A percentile compares a stretch with the other conserved stretches of the same genome.
phyloP scores from a whole-genome alignment of 2,329 filamentous ascomycete species.

The Ophiocordyceps robertsii region DNA sequence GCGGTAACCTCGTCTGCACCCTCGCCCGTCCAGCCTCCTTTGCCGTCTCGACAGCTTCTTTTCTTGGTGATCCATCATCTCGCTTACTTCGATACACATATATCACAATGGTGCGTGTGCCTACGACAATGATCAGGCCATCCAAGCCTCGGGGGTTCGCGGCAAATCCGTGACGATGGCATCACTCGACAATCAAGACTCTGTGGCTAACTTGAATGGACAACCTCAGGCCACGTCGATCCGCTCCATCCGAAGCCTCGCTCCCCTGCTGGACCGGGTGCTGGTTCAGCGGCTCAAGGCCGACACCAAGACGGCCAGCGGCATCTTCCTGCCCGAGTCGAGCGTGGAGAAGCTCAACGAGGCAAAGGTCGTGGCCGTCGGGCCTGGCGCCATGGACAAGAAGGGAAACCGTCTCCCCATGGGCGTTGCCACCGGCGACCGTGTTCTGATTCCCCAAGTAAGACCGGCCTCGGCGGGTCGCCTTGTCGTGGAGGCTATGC shows the following conservation, averaged over 20 bases:
- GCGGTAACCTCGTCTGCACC: not conserved
- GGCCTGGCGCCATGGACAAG: slow-evolving; percentile 76
- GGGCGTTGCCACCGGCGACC: slow-evolving; percentile 73
- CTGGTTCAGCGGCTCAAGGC: slow-evolving; percentile 97
- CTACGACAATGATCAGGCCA: too few relatives aligned
- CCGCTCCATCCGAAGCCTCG: slow-evolving; percentile 90
- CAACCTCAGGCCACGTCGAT: slow-evolving; percentile 51
- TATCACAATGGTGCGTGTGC: too few relatives aligned
- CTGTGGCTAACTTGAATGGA: not conserved
- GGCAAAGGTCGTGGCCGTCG: slow-evolving; percentile 89
- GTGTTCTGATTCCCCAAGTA: slow-evolving; percentile 92
- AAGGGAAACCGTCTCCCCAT: slow-evolving; percentile 79
- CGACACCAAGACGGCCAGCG: slow-evolving; percentile 88
- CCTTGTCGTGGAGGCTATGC: not conserved
- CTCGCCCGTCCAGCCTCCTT: not conserved
- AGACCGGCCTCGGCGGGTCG: slow-evolving; percentile 13
- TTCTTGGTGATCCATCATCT: not conserved
- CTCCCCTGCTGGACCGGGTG: slow-evolving; percentile 92
- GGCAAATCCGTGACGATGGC: too few relatives aligned
- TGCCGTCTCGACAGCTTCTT: not conserved
- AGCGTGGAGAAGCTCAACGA: slow-evolving; percentile 98
- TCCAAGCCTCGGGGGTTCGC: too few relatives aligned
- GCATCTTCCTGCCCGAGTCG: slow-evolving; percentile 95
- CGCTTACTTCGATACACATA: too few relatives aligned
- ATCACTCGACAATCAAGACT: too few relatives aligned